A percentile compares a stretch with the other conserved stretches of the same genome.
These are phyloP conservation scores for Suillus spraguei DNA, from an alignment of 768 basidiomycete species.

Conservation along the genomic window DNA sequence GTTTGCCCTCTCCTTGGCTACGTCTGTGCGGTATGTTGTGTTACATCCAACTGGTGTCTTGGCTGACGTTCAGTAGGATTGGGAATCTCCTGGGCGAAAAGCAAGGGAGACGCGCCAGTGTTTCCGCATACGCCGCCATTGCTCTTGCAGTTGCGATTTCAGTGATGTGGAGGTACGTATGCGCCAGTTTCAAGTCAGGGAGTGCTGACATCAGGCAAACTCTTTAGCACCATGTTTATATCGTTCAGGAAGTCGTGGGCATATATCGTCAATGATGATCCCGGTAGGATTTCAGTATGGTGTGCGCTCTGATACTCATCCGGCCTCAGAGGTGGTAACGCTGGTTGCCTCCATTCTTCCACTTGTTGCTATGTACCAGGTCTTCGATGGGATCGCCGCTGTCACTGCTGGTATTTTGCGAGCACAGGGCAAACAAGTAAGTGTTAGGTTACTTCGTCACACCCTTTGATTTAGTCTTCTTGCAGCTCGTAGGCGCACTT, in stretches of 20 bases:
- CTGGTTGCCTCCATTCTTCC: conserved; percentile 69
- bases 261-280: conserved; percentile 72
- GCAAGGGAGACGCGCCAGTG: conserved; percentile 69
- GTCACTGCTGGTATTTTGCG: conserved; percentile 80
- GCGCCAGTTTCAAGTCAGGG: conserved; percentile 1
- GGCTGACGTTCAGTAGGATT: conserved; percentile 47
- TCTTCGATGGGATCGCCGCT: conserved; percentile 77
- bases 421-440: conserved; percentile 76
- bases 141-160: conserved; percentile 68
- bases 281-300: conserved; percentile 38
- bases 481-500: conserved; percentile 71
- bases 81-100: conserved; percentile 88
- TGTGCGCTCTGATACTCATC: conserved; percentile 7
- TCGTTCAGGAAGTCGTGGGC: conserved; percentile 69
- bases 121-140: conserved; percentile 67
- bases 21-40: conserved; percentile 74
- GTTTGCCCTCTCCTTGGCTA: conserved; percentile 78
- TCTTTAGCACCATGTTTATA: conserved; percentile 51
- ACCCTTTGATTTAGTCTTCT: background rate
- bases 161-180: conserved; percentile 59
- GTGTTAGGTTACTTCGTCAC: conserved; percentile 7
- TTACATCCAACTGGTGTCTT: background rate
- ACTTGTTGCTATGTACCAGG: conserved; percentile 77
- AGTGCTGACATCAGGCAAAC: background rate
- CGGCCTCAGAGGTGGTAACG: conserved; percentile 42